Conservation (phyloP, 164 flowering plant species). For the Saururus chinensis region DNA sequence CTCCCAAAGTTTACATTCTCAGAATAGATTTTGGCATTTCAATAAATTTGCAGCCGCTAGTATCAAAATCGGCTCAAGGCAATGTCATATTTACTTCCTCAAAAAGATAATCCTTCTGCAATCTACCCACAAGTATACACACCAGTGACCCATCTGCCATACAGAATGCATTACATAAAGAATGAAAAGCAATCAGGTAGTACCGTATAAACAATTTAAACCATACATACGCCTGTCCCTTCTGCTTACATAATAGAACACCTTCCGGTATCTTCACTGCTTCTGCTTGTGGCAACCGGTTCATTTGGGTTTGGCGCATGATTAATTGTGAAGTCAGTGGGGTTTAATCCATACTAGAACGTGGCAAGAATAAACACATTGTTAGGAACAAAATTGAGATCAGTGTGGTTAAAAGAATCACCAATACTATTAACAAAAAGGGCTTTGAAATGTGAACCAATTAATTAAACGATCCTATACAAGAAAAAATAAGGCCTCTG, state of each 20-base stretch:
- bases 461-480: not conserved
- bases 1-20: too few species aligned
- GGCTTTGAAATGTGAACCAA: not conserved
- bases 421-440: not conserved
- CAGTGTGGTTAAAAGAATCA: not conserved
- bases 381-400: not conserved
- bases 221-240: not conserved
- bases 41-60: too few species aligned
- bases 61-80: not conserved
- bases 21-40: too few species aligned
- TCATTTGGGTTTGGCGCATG: not conserved
- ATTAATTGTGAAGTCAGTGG: not conserved
- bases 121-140: not conserved
- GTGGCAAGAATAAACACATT: not conserved
- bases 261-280: not conserved
- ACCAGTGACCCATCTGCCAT: not conserved
- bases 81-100: not conserved
- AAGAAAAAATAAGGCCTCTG: not conserved
- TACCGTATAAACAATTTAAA: not conserved
- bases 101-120: not conserved
- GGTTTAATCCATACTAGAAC: not conserved
- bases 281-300: not conserved
- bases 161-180: not conserved
- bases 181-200: not conserved
- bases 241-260: not conserved